Conservation (phyloP, 139 green algal genomes). For the Diplosphaera chodatii region DNA sequence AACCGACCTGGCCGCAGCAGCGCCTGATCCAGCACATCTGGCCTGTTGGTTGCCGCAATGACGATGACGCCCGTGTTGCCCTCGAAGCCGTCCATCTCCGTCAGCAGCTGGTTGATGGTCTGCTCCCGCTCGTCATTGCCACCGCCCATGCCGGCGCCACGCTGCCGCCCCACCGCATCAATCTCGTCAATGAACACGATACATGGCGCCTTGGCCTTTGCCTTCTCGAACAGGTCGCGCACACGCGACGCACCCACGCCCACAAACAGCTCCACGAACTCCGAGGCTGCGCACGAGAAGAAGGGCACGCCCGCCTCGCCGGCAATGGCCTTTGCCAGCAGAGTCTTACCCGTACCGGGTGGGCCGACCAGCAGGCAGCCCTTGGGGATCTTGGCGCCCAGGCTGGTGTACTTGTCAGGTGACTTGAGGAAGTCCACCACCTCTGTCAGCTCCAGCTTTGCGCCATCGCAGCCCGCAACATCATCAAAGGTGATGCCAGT, state of each 20-base stretch:
- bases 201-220: slow-evolving; percentile 92
- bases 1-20: slow-evolving; percentile 97
- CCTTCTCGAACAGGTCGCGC: slow-evolving; percentile 97
- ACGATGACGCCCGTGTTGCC: slow-evolving; percentile 50
- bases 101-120: slow-evolving; percentile 97
- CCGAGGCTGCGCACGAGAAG: slow-evolving; percentile 93
- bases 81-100: slow-evolving; percentile 99
- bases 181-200: slow-evolving; percentile 99
- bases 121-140: slow-evolving; percentile 99
- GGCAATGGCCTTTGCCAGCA: slow-evolving; percentile 86
- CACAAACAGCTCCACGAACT: slow-evolving; percentile 99
- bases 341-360: slow-evolving; percentile 73
- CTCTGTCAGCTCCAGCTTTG: slow-evolving; percentile 96
- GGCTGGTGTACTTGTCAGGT: slow-evolving; percentile 87
- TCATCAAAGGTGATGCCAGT: slow-evolving; percentile 96
- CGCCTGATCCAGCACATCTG: slow-evolving; percentile 93
- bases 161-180: slow-evolving; percentile 92
- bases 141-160: slow-evolving; percentile 94
- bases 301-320: slow-evolving; percentile 96
- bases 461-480: slow-evolving; percentile 90
- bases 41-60: slow-evolving; percentile 93
- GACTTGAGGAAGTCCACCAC: slow-evolving; percentile 95
- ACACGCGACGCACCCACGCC: slow-evolving; percentile 94
- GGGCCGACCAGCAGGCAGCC: slow-evolving; percentile 90
- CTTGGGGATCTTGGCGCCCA: slow-evolving; percentile 94